Percentiles rank a stretch among this genome's conserved stretches.
These are phyloP conservation scores for Hypoxylon fragiforme DNA, from an alignment of 495 filamentous ascomycete species.

Conservation along the genomic window DNA sequence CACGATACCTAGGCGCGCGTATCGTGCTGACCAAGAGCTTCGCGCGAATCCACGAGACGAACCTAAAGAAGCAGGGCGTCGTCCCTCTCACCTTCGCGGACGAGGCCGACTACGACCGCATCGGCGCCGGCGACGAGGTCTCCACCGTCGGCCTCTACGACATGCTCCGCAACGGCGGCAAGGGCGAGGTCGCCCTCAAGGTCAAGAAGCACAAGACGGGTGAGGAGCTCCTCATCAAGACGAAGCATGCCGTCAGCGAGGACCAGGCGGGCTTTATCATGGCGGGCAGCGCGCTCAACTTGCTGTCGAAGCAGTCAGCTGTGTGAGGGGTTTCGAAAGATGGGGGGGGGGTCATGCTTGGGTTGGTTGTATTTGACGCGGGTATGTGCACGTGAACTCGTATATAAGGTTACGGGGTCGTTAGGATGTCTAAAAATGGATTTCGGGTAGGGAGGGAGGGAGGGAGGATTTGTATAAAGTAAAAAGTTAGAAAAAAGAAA, in stretches of 20 bases:
- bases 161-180: constrained; percentile 73
- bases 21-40: constrained; percentile 90
- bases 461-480: neutral
- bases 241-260: constrained; percentile 77
- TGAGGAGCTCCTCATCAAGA: constrained; percentile 60
- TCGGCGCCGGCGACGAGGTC: constrained; percentile 80
- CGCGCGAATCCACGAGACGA: constrained; percentile 97
- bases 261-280: constrained; percentile 91
- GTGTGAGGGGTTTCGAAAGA: neutral
- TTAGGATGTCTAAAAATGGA: too few relatives aligned
- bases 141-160: constrained; percentile 80
- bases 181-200: constrained; percentile 71
- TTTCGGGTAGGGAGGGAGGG: too few relatives aligned
- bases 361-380: too few relatives aligned
- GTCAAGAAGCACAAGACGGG: constrained; percentile 66
- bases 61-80: constrained; percentile 98
- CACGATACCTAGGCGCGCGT: constrained; percentile 85
- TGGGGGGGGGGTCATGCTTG: too few relatives aligned
- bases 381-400: too few relatives aligned
- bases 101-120: constrained; percentile 82
- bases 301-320: constrained; percentile 61
- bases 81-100: constrained; percentile 88
- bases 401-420: too few relatives aligned
- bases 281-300: constrained; percentile 91
- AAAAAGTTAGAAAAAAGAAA: constrained; percentile 9